Evolutionary conservation across 176 grass and related monocot species (phyloP).

Genomic region (Elaeis guineensis): DNA sequence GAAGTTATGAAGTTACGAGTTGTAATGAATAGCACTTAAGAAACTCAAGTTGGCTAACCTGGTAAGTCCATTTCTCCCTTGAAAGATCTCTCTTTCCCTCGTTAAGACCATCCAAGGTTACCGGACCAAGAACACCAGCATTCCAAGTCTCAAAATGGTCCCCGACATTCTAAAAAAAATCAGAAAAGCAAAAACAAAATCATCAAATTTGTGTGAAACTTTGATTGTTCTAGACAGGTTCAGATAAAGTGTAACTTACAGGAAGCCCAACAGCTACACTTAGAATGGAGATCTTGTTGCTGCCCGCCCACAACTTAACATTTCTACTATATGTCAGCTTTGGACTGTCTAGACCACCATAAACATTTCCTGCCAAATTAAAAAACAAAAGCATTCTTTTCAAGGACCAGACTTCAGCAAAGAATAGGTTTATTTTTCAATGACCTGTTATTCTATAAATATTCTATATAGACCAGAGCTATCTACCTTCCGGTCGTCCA

Average conservation of each 20-base stretch:
- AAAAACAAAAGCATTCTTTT: background rate
- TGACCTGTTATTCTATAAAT: too few relatives aligned
- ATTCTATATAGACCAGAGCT: background rate
- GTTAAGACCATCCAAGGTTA: slow-evolving; percentile 53
- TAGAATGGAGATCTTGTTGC: slow-evolving; percentile 87
- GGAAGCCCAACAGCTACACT: slow-evolving; percentile 74
- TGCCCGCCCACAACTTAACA: slow-evolving; percentile 73
- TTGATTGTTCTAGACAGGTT: too few relatives aligned
- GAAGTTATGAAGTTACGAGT: background rate
- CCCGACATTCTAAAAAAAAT: slow-evolving; percentile 48
- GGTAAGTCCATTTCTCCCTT: slow-evolving; percentile 82
- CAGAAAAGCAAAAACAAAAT: background rate
- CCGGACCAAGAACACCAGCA: slow-evolving; percentile 66
- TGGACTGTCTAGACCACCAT: slow-evolving; percentile 42
- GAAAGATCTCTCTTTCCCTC: slow-evolving; percentile 63
- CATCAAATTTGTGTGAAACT: background rate
- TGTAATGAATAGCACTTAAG: slow-evolving; percentile 3
- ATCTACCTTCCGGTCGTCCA: slow-evolving; percentile 33
- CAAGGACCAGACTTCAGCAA: too few relatives aligned
- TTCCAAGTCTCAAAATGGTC: slow-evolving; percentile 87
- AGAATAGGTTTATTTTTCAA: too few relatives aligned
- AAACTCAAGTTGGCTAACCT: slow-evolving; percentile 27
- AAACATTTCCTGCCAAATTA: slow-evolving; percentile 33
- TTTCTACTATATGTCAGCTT: slow-evolving; percentile 40
- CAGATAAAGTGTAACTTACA: slow-evolving; percentile 35